phyloP scores from a whole-genome alignment of 2,329 filamentous ascomycete genomes.

The Alternaria viburni region DNA sequence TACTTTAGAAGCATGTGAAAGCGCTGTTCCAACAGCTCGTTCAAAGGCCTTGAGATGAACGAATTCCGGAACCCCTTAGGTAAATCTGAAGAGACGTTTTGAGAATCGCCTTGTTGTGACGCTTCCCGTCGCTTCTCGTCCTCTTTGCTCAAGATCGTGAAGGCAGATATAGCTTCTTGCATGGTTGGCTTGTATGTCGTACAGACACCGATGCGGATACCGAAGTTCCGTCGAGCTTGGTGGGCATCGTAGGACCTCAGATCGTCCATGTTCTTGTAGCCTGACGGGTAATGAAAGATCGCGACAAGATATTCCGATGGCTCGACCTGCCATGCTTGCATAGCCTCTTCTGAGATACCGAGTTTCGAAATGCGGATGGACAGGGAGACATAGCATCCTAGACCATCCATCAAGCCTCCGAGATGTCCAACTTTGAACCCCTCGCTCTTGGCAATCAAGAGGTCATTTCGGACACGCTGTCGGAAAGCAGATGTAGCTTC shows the following conservation, averaged over 20 bases:
- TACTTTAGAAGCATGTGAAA: constrained; percentile 69
- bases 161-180: constrained; percentile 60
- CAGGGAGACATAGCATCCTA: constrained; percentile 65
- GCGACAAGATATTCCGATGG: constrained; percentile 74
- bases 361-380: constrained; percentile 74
- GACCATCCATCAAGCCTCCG: constrained; percentile 57
- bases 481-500: constrained; percentile 33
- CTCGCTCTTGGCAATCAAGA: constrained; percentile 65
- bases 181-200: constrained; percentile 73
- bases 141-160: constrained; percentile 51
- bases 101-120: constrained; percentile 24
- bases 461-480: constrained; percentile 63
- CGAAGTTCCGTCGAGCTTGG: constrained; percentile 48
- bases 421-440: constrained; percentile 75
- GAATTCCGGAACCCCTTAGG: constrained; percentile 58
- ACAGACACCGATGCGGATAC: constrained; percentile 74
- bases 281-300: constrained; percentile 68
- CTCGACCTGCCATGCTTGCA: constrained; percentile 77
- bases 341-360: constrained; percentile 73
- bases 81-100: constrained; percentile 11
- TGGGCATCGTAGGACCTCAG: constrained; percentile 54
- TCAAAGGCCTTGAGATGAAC: constrained; percentile 75
- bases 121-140: constrained; percentile 34
- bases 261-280: constrained; percentile 66
- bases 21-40: constrained; percentile 69